Conservation (phyloP, 306 rosid species). For the Ceratonia siliqua region DNA sequence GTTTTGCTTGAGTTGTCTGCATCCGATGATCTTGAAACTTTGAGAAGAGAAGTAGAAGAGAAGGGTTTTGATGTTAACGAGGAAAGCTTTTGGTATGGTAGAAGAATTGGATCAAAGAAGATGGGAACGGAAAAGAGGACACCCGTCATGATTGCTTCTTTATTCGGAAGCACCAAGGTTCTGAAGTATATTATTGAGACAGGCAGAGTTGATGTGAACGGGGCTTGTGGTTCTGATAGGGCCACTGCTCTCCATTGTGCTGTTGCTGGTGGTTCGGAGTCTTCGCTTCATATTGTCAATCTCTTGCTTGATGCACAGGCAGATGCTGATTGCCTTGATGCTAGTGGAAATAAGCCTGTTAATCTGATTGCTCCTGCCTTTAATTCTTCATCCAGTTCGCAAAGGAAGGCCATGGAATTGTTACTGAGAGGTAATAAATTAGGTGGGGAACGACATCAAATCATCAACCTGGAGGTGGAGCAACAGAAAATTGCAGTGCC, state of each 20-base stretch:
- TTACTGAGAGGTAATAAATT: slow-evolving; percentile 50
- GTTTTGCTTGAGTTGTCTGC: slow-evolving; percentile 85
- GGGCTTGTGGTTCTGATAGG: slow-evolving; percentile 71
- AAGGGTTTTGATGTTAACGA: slow-evolving; percentile 65
- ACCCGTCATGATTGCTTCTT: slow-evolving; percentile 90
- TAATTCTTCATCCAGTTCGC: slow-evolving; percentile 43
- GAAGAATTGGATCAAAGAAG: slow-evolving; percentile 85
- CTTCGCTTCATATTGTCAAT: slow-evolving; percentile 68
- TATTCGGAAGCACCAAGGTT: slow-evolving; percentile 77
- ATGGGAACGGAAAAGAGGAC: slow-evolving; percentile 91
- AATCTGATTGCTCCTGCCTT: slow-evolving; percentile 64
- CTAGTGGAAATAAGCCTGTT: slow-evolving; percentile 61
- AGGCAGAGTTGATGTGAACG: slow-evolving; percentile 70
- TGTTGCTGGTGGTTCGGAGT: slow-evolving; percentile 71
- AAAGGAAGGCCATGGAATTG: slow-evolving; percentile 75
- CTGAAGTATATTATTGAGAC: slow-evolving; percentile 62
- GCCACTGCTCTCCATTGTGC: slow-evolving; percentile 96
- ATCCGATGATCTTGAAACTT: slow-evolving; percentile 68
- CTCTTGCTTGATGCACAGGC: slow-evolving; percentile 82
- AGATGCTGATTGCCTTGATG: slow-evolving; percentile 55
- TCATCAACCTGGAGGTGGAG: slow-evolving; percentile 48
- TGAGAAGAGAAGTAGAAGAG: slow-evolving; percentile 67
- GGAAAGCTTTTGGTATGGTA: slow-evolving; percentile 85
- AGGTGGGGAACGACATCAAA: slow-evolving; percentile 46
- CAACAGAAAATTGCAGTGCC: slow-evolving; percentile 38